Percentiles rank a stretch among this genome's conserved stretches.
phyloP scores from a whole-genome alignment of 768 basidiomycete genomes.

The Dioszegia hungarica region DNA sequence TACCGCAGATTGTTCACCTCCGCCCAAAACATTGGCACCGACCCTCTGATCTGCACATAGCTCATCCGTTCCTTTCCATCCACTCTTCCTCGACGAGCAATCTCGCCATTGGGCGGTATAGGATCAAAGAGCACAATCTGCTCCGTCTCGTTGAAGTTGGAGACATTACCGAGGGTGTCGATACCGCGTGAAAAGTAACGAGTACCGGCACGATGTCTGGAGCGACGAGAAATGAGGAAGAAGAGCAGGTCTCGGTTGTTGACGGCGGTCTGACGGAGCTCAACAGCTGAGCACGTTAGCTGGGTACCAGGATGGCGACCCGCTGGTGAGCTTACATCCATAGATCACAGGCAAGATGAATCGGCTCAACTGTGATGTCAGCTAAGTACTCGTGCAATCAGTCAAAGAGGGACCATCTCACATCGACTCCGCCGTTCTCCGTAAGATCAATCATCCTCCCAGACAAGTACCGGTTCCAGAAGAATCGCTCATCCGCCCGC shows the following conservation, averaged over 20 bases:
- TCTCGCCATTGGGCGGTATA: conserved; percentile 23
- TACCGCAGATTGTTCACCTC: conserved; percentile 93
- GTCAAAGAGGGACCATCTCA: conserved; percentile 50
- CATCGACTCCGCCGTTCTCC: conserved; percentile 60
- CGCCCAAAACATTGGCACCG: conserved; percentile 91
- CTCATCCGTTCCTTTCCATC: conserved; percentile 56
- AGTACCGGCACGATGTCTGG: conserved; percentile 89
- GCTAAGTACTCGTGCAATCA: too few species aligned
- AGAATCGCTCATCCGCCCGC: conserved; percentile 91
- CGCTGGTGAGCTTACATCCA: conserved; percentile 87
- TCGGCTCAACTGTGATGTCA: conserved; percentile 61
- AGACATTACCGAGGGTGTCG: conserved; percentile 80
- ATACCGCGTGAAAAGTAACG: conserved; percentile 94
- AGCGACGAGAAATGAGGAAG: conserved; percentile 85
- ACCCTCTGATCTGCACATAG: conserved; percentile 90
- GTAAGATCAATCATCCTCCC: conserved; percentile 60
- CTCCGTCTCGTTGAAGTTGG: conserved; percentile 98
- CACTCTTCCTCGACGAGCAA: conserved; percentile 33
- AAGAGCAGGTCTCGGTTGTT: conserved; percentile 75
- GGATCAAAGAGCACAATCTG: conserved; percentile 76
- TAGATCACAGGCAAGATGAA: conserved; percentile 92
- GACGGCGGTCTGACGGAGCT: conserved; percentile 68
- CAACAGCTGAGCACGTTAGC: conserved; percentile 62
- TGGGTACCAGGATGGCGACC: too few species aligned
- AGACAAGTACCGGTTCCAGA: conserved; percentile 87